Evolutionary conservation across 805 yeast genomes (phyloP).

Genomic region (Pichia nanzhaoensis): DNA sequence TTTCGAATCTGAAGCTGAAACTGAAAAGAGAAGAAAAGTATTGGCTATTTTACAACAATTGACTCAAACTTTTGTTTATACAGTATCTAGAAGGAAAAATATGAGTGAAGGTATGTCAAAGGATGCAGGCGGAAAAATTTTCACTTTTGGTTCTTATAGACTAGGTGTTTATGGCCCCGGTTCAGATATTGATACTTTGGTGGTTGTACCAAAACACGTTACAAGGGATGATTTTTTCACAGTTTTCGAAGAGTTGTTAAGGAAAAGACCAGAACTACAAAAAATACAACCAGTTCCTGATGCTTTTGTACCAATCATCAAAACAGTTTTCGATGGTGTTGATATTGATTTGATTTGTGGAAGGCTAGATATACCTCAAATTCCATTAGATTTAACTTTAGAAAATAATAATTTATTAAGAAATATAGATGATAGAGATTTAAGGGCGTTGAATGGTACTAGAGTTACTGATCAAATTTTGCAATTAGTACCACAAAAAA

Average conservation of each 20-base stretch:
- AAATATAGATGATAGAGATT: conserved; percentile 86
- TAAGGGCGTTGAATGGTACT: conserved; percentile 90
- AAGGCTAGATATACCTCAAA: conserved; percentile 71
- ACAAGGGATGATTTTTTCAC: conserved; percentile 83
- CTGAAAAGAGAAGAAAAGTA: conserved; percentile 73
- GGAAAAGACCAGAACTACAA: conserved; percentile 73
- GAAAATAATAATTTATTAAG: conserved; percentile 79
- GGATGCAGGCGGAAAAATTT: conserved; percentile 97
- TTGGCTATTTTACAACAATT: conserved; percentile 64
- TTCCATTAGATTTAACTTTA: conserved; percentile 67
- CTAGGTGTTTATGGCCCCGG: conserved; percentile 98
- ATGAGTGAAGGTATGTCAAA: conserved; percentile 97
- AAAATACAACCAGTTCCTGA: conserved; percentile 93
- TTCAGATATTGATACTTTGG: conserved; percentile 91
- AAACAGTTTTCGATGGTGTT: conserved; percentile 82
- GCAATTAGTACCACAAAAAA: conserved; percentile 83
- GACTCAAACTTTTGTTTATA: conserved; percentile 74
- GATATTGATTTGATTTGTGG: conserved; percentile 90
- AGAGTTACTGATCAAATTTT: conserved; percentile 95
- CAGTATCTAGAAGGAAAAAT: conserved; percentile 71
- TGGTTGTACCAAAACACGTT: conserved; percentile 97
- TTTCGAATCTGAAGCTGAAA: conserved; percentile 81
- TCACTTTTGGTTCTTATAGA: conserved; percentile 90
- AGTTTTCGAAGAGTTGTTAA: conserved; percentile 64
- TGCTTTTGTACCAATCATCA: conserved; percentile 96